These are phyloP conservation scores for Fonsecaea multimorphosa DNA, from an alignment of 2,329 filamentous ascomycete genomes.

Conservation along the genomic window DNA sequence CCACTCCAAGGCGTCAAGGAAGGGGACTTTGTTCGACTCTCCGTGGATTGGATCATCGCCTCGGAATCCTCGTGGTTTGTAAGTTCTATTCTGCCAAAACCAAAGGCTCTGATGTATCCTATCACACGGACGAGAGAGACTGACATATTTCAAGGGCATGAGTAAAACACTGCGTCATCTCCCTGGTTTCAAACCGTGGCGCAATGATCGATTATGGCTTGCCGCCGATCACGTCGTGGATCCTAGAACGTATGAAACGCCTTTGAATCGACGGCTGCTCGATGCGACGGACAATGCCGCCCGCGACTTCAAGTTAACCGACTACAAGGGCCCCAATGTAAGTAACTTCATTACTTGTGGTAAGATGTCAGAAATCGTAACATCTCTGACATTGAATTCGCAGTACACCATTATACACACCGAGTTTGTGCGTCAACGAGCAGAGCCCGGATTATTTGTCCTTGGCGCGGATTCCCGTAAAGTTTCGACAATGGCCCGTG, in stretches of 20 bases:
- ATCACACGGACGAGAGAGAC: not conserved
- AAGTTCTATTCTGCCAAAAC: constrained; percentile 7
- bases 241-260: too few species aligned
- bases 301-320: constrained; percentile 53
- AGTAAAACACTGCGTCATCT: constrained; percentile 49
- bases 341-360: not conserved
- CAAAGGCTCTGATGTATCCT: not conserved
- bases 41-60: constrained; percentile 56
- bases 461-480: constrained; percentile 53
- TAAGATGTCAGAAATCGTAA: too few species aligned
- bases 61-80: constrained; percentile 51
- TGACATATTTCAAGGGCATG: constrained; percentile 45
- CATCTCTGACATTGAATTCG: too few species aligned
- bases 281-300: constrained; percentile 47
- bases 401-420: constrained; percentile 54
- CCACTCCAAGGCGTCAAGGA: constrained; percentile 42
- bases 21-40: constrained; percentile 51
- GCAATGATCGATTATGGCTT: too few species aligned
- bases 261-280: constrained; percentile 47
- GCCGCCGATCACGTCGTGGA: too few species aligned
- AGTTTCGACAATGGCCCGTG: too few species aligned
- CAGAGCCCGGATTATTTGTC: constrained; percentile 53
- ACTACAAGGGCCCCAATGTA: constrained; percentile 48
- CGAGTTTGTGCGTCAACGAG: constrained; percentile 53
- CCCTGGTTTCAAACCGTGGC: constrained; percentile 50